Base-by-base conservation (phyloP, 108 stramenopile genomes). In the Cyclotella sp. region DNA sequence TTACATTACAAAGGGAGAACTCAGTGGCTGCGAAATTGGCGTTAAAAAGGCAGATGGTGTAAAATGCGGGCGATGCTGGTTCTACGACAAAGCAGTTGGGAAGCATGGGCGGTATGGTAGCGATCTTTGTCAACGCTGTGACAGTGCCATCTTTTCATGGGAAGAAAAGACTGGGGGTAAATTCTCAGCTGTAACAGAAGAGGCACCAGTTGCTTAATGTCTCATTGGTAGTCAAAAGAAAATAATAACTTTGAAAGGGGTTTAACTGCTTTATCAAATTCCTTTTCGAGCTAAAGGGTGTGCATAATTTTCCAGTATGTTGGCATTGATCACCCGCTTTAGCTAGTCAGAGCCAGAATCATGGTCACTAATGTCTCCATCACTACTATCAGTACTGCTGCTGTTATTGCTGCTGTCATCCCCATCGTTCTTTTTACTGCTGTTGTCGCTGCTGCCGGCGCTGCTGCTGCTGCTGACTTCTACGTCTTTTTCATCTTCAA, bases 51-150 rank as follows among this genome's bases (percentile, higher is more conserved):
- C 94, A 8, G 78, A 88, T n/a, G 94, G 94, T 61, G 62, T 44
- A 16, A 95, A 94, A 58, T 97, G 96, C 70, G 93, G 84, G 18
- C 87, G 96, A 28, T 97, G 96, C 71, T 97, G 96, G 96, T 97
- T 95, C 60, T 93, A 94, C 76, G 94, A 94, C 62, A 85, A 79
- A 63, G 65, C 85, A 59, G 79, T 95, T 59, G 96, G 94, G 1
- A 83, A 83, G 24, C 82, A 84, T 24, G 88, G 76, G 6, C 75
- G 76, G 11, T 85, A 89, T 65, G 80, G 63, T 12, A 66, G 52
- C 46, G 93, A 93, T 81, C 85, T 88, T 44, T 96, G 96, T 73
- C 91, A 93, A 65, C 82, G 96, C 81, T 96, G 96, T 69, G 92
- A 92, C 60, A 77, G 87, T 22, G 92, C 93, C 39, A 92, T 95